These are phyloP conservation scores for Epichloe gansuensis DNA, from an alignment of 2,329 filamentous ascomycete species.

Conservation along the genomic window DNA sequence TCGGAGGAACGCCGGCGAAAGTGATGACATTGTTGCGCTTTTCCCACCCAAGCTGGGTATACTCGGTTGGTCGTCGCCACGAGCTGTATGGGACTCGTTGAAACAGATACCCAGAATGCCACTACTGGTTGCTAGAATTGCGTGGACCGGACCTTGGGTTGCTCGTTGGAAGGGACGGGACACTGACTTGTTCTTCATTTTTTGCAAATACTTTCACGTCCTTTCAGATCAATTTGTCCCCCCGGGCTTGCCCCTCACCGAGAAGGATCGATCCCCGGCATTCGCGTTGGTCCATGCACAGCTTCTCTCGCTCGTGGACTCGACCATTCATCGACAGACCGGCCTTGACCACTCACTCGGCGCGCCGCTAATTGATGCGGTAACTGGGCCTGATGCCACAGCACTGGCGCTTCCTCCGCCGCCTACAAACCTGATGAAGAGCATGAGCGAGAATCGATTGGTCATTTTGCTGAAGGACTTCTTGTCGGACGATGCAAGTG, in stretches of 20 bases:
- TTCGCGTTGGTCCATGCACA: constrained; percentile 74
- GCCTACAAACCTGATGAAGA: constrained; percentile 55
- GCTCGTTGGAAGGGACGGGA: constrained; percentile 77
- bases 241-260: constrained; percentile 36
- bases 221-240: constrained; percentile 63
- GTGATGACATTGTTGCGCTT: constrained; percentile 50
- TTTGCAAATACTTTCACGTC: constrained; percentile 77
- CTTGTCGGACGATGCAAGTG: constrained; percentile 36
- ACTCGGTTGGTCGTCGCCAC: constrained; percentile 42
- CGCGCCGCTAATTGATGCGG: constrained; percentile 30
- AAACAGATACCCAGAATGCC: constrained; percentile 53
- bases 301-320: constrained; percentile 64
- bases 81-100: constrained; percentile 39
- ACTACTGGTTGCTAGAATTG: constrained; percentile 56
- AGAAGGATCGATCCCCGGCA: constrained; percentile 56
- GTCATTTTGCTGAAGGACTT: constrained; percentile 74
- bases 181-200: constrained; percentile 83
- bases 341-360: constrained; percentile 32
- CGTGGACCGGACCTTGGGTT: constrained; percentile 77
- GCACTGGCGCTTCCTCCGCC: constrained; percentile 50
- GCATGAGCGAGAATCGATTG: constrained; percentile 81
- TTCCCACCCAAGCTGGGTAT: constrained; percentile 56
- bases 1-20: constrained; percentile 39
- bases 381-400: constrained; percentile 49
- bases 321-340: constrained; percentile 67